These are phyloP conservation scores for Pythium sukuiense DNA, from an alignment of 352 stramenopile genomes.

Conservation along the genomic window DNA sequence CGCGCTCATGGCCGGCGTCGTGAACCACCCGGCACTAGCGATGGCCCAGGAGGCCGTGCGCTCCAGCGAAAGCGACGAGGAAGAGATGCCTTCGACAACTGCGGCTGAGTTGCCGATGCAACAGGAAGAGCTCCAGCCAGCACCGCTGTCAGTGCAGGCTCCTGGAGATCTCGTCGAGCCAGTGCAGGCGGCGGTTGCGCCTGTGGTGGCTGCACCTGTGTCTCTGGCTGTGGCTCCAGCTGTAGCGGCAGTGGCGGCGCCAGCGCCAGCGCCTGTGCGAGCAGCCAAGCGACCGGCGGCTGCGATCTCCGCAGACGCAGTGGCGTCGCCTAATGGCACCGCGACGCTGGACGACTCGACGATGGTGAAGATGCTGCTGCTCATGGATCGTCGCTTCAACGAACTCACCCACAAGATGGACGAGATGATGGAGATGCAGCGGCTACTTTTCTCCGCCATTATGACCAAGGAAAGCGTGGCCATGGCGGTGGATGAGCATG, in stretches of 20 bases:
- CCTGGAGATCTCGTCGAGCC: not conserved
- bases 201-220: not conserved
- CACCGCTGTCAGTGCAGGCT: not conserved
- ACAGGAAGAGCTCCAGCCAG: conserved; percentile 2
- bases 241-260: not conserved
- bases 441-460: conserved; percentile 61
- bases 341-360: conserved; percentile 21
- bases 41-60: not conserved
- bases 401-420: conserved; percentile 76
- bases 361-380: conserved; percentile 48
- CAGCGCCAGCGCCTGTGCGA: conserved; percentile 12
- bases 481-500: conserved; percentile 13
- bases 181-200: not conserved
- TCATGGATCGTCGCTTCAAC: conserved; percentile 74
- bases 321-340: conserved; percentile 1
- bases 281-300: conserved; percentile 24
- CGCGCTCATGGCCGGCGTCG: conserved; percentile 10
- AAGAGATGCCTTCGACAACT: not conserved
- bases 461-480: conserved; percentile 36
- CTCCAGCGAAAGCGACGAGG: conserved; percentile 1
- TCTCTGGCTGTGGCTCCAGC: not conserved
- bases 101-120: not conserved
- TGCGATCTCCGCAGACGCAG: conserved; percentile 19
- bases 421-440: conserved; percentile 76
- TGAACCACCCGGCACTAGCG: not conserved